Base-by-base conservation (phyloP, 345 rosid species). In the Aurinia saxatilis region DNA sequence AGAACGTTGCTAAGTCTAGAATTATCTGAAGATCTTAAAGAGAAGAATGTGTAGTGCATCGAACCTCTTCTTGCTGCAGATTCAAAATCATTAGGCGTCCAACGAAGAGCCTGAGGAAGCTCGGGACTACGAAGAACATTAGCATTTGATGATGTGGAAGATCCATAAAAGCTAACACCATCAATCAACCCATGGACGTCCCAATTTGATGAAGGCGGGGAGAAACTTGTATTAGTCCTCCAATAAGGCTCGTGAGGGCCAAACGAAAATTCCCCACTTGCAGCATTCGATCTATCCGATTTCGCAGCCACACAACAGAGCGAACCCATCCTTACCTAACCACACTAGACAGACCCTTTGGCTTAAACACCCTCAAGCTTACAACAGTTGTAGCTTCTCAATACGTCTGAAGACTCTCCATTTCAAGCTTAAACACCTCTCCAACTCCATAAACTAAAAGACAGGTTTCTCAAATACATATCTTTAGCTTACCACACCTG, bases 271-370 rank as follows among this genome's bases (percentile, higher is more conserved):
- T 80, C 84, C 54, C 81, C 37, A 38, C 81, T 60, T 36, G 79
- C 78, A 50, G 90, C 81, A 59, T 83, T 86, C 10, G 76, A 75
- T 75, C 79, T 82, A 80, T 83, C 90, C 82, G 96, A 90, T 86
- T 95, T 70, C 35, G 86, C 61, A 86, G 96, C 98, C 79, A 86
- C 92, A 65, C 98, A 88, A 83, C 96, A 91, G 56, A 91, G 87
- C 1, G 89, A 86, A 82, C 98, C 98, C 98, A 88, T 69, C 78
- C 78, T 82, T 73, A n/a, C 33, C 35, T 53, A 34, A 6, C 5
- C 18, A 19, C 55, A 45, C 56, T 38, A 27, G 29, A 65, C 16
- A 46, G 5, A 66, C 18, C 18, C 45, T 17, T 31, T 42, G 18
- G 46, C 36, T 41, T 13, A 38, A 18, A 21, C 17, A 0, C 1